Percentiles rank a stretch among this genome's conserved stretches.
phyloP scores from a whole-genome alignment of 129 eudicot species.

The Tagetes erecta region DNA sequence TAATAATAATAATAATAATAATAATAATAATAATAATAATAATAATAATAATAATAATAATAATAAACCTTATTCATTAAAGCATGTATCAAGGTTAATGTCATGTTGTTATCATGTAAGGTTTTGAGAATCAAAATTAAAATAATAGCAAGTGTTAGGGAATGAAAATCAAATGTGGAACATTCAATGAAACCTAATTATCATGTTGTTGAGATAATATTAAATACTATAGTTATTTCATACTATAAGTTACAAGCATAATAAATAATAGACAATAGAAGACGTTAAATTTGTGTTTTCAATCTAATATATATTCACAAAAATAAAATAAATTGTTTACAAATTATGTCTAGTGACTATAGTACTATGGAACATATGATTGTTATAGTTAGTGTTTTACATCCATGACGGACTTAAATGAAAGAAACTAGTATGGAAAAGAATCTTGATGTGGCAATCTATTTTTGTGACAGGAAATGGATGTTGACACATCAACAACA shows the following conservation, averaged over 20 bases:
- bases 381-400: conserved; percentile 4
- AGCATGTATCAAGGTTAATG: conserved; percentile 3
- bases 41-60: too few relatives aligned
- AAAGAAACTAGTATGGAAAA: conserved; percentile 47
- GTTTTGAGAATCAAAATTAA: conserved; percentile 4
- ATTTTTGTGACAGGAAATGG: conserved; percentile 75
- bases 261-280: not conserved
- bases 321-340: not conserved
- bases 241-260: not conserved
- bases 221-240: not conserved
- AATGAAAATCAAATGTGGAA: conserved; percentile 26
- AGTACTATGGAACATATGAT: conserved; percentile 1
- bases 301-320: not conserved
- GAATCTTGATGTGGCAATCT: conserved; percentile 77
- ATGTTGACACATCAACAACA: conserved; percentile 94
- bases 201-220: conserved; percentile 19
- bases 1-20: too few relatives aligned
- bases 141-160: conserved; percentile 34
- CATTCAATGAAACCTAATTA: conserved; percentile 33
- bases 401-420: conserved; percentile 26
- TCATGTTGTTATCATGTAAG: conserved; percentile 18
- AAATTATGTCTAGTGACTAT: not conserved
- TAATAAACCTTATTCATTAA: not conserved
- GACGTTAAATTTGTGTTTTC: not conserved
- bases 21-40: too few relatives aligned